Percentiles rank a stretch among this genome's conserved stretches.
These are phyloP conservation scores for Ascochyta fabae DNA, from an alignment of 2,329 filamentous ascomycete genomes.

Conservation along the genomic window DNA sequence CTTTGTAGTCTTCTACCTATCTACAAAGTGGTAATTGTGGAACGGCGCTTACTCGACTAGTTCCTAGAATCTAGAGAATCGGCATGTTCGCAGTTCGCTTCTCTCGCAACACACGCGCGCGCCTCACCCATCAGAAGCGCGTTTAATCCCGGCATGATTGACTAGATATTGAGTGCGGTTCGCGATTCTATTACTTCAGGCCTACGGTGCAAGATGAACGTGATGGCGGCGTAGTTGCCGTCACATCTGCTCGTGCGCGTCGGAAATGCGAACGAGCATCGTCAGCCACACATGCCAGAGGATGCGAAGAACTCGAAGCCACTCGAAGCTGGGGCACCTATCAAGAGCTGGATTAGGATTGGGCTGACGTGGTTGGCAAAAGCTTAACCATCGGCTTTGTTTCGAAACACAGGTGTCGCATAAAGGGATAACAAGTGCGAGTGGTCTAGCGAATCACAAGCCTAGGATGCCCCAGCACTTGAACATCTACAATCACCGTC, in stretches of 20 bases:
- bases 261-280: slow-evolving; percentile 1
- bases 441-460: slow-evolving; percentile 10
- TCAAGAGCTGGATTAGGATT: slow-evolving; percentile 3
- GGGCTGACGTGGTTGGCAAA: slow-evolving; percentile 26
- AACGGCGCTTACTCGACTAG: too few relatives aligned
- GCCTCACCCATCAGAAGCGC: neutral
- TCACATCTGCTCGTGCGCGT: neutral
- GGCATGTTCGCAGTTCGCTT: too few relatives aligned
- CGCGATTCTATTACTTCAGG: neutral
- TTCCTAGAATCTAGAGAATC: too few relatives aligned
- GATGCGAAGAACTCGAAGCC: neutral
- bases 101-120: neutral
- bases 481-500: slow-evolving; percentile 11
- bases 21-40: too few relatives aligned
- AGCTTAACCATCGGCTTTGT: slow-evolving; percentile 22
- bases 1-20: too few relatives aligned
- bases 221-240: slow-evolving; percentile 1
- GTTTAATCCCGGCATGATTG: slow-evolving; percentile 1
- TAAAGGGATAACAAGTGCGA: slow-evolving; percentile 6
- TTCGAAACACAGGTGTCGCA: slow-evolving; percentile 18
- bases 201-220: slow-evolving; percentile 5
- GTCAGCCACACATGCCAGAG: slow-evolving; percentile 5
- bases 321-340: slow-evolving; percentile 7
- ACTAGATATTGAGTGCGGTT: neutral
- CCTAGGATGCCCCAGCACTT: slow-evolving; percentile 2